A percentile compares a stretch with the other conserved stretches of the same genome.
These are phyloP conservation scores for Pezicula radicicola DNA, from an alignment of 2,329 filamentous ascomycete genomes.

Conservation along the genomic window DNA sequence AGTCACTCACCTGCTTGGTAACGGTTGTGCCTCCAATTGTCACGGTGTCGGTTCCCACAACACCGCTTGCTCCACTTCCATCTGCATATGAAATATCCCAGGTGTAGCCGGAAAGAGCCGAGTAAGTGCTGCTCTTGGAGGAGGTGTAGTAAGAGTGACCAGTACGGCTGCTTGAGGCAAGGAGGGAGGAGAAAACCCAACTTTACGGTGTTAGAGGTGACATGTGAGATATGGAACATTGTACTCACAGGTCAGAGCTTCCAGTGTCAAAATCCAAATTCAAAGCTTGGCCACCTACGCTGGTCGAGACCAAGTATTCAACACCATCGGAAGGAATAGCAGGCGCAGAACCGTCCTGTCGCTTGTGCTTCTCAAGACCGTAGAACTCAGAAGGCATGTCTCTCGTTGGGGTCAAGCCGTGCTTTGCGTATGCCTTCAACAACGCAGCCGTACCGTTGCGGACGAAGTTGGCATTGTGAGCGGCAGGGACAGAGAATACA, in stretches of 20 bases:
- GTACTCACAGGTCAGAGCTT: constrained; percentile 26
- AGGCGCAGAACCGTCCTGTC: constrained; percentile 24
- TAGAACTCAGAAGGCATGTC: constrained; percentile 19
- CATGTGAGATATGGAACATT: not conserved
- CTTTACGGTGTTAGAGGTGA: constrained; percentile 5
- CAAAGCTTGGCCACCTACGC: constrained; percentile 24
- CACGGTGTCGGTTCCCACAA: constrained; percentile 30
- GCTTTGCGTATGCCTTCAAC: constrained; percentile 28
- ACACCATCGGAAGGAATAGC: constrained; percentile 16
- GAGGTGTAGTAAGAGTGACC: constrained; percentile 21
- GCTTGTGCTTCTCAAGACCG: constrained; percentile 22
- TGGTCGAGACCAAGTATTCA: constrained; percentile 23
- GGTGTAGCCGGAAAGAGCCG: constrained; percentile 18
- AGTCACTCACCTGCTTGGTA: constrained; percentile 10
- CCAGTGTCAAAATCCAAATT: constrained; percentile 29
- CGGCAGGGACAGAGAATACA: constrained; percentile 20
- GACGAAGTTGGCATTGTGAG: constrained; percentile 21
- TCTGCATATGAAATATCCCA: constrained; percentile 31
- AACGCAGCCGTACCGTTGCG: constrained; percentile 28
- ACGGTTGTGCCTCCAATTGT: constrained; percentile 28
- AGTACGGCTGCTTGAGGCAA: constrained; percentile 10
- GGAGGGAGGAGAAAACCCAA: constrained; percentile 28
- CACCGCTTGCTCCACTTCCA: constrained; percentile 30
- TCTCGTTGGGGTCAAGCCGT: constrained; percentile 22
- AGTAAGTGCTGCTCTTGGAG: constrained; percentile 21